These are phyloP conservation scores for Chlamydomonas sphaeroides DNA, from an alignment of 139 green algal species.

Conservation along the genomic window DNA sequence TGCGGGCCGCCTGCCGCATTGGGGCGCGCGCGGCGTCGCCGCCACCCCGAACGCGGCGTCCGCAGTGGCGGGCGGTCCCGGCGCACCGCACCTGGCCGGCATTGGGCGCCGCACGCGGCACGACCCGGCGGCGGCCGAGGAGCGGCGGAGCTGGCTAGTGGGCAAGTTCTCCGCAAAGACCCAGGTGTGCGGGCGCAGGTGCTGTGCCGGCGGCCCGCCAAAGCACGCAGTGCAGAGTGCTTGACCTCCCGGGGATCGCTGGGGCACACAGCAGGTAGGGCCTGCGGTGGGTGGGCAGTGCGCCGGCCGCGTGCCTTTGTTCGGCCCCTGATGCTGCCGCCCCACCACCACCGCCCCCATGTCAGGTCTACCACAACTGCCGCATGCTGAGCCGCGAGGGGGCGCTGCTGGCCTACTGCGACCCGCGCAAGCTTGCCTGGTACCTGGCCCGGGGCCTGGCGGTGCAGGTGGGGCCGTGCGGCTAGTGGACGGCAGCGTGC, in stretches of 20 bases:
- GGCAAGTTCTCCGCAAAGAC: conserved; percentile 70
- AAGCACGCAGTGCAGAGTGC: too few species aligned
- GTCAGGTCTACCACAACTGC: conserved; percentile 84
- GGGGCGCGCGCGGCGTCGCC: not conserved
- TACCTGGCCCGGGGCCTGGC: conserved; percentile 73
- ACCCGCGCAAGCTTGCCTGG: conserved; percentile 59
- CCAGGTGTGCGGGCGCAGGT: conserved; percentile 25
- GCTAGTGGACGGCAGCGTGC: not conserved
- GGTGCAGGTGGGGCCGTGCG: conserved; percentile 24
- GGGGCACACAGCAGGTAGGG: too few species aligned
- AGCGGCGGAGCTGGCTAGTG: conserved; percentile 44
- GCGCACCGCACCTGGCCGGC: not conserved
- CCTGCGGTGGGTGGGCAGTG: too few species aligned
- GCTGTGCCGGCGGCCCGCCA: too few species aligned
- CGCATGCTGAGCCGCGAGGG: conserved; percentile 75
- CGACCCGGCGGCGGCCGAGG: conserved; percentile 1
- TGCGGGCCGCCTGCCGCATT: not conserved
- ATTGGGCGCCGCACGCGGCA: not conserved
- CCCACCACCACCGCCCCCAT: too few species aligned
- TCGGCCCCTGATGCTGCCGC: too few species aligned
- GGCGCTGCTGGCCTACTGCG: conserved; percentile 80
- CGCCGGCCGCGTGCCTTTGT: too few species aligned
- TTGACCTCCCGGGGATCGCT: too few species aligned
- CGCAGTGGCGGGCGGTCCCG: not conserved
- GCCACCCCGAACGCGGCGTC: not conserved